Evolutionary conservation across 192 early-diverging fungal genomes (phyloP).

Genomic region (Coemansia biformis): DNA sequence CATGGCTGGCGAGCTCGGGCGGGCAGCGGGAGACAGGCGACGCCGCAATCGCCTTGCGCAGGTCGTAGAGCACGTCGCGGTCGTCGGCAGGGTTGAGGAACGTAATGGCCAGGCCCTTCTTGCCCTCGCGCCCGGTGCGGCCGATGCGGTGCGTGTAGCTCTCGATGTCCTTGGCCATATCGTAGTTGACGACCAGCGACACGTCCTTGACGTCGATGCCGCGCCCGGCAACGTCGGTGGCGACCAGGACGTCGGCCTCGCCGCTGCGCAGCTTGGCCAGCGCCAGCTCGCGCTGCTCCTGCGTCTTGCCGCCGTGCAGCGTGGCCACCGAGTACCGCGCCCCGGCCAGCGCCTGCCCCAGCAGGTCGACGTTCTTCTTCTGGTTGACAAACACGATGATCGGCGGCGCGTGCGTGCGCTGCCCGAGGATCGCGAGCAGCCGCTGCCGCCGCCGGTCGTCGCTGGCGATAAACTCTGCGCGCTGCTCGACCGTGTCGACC

Average conservation of each 20-base stretch:
- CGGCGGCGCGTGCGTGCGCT: conserved; percentile 61
- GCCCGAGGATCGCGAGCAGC: conserved; percentile 68
- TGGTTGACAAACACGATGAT: conserved; percentile 99
- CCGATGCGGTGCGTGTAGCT: conserved; percentile 99
- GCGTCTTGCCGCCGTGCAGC: conserved; percentile 93
- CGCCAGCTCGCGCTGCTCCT: conserved; percentile 92
- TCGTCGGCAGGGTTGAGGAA: conserved; percentile 73
- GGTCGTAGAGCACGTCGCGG: conserved; percentile 82
- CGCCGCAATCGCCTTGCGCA: conserved; percentile 65
- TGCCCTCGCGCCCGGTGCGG: conserved; percentile 96
- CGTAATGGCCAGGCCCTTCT: conserved; percentile 82
- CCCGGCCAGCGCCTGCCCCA: conserved; percentile 61
- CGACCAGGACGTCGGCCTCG: conserved; percentile 82
- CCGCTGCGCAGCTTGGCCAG: conserved; percentile 78
- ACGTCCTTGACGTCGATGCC: conserved; percentile 99
- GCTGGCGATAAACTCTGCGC: conserved; percentile 86
- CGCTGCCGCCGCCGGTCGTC: conserved; percentile 71
- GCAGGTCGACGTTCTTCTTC: conserved; percentile 84
- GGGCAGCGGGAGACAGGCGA: conserved; percentile 73
- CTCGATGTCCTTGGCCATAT: conserved; percentile 98
- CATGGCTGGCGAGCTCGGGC: conserved; percentile 77
- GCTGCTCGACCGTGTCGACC: conserved; percentile 93
- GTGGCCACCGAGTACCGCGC: conserved; percentile 57
- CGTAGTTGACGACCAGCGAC: conserved; percentile 92
- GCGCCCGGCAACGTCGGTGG: conserved; percentile 97